These are phyloP conservation scores for Phytophthora pini DNA, from an alignment of 352 stramenopile genomes.

Conservation along the genomic window DNA sequence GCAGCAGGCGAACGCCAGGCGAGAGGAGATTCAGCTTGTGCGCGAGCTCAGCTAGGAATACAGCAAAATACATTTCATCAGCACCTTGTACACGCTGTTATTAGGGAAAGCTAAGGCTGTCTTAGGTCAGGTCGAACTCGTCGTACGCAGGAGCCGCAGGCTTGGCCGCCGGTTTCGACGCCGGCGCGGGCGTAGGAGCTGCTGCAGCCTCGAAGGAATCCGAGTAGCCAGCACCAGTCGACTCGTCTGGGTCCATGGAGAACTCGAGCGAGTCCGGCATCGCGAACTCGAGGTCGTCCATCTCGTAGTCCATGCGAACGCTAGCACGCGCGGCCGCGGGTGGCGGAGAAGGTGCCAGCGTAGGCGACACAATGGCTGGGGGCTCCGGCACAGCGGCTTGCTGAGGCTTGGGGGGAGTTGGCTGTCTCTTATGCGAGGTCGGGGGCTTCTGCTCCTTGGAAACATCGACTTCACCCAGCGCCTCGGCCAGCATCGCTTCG, in stretches of 20 bases:
- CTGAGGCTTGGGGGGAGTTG: constrained; percentile 4
- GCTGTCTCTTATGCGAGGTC: constrained; percentile 4
- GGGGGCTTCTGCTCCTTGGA: constrained; percentile 22
- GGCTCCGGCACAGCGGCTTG: background rate
- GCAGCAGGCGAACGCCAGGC: constrained; percentile 49
- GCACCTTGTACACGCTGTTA: constrained; percentile 9
- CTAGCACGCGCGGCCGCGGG: constrained; percentile 28
- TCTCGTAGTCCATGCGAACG: constrained; percentile 61
- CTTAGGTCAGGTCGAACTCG: constrained; percentile 81
- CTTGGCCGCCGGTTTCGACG: constrained; percentile 20
- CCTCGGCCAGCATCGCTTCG: constrained; percentile 38
- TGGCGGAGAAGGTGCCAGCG: constrained; percentile 15
- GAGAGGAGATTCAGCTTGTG: constrained; percentile 68
- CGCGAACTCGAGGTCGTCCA: constrained; percentile 71
- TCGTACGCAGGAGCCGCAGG: constrained; percentile 48
- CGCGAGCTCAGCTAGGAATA: constrained; percentile 50
- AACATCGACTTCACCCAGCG: constrained; percentile 38
- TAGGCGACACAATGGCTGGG: constrained; percentile 14
- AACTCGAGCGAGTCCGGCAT: constrained; percentile 53
- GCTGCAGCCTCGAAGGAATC: constrained; percentile 24
- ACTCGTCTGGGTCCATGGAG: constrained; percentile 29
- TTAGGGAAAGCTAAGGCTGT: constrained; percentile 7
- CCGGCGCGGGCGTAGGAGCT: constrained; percentile 17
- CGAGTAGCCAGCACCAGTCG: constrained; percentile 16
- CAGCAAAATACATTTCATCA: constrained; percentile 28